Evolutionary conservation across 345 rosid genomes (phyloP), one percentile per base, ranked within the genome.

Genomic region (Bruguiera sexangula): DNA sequence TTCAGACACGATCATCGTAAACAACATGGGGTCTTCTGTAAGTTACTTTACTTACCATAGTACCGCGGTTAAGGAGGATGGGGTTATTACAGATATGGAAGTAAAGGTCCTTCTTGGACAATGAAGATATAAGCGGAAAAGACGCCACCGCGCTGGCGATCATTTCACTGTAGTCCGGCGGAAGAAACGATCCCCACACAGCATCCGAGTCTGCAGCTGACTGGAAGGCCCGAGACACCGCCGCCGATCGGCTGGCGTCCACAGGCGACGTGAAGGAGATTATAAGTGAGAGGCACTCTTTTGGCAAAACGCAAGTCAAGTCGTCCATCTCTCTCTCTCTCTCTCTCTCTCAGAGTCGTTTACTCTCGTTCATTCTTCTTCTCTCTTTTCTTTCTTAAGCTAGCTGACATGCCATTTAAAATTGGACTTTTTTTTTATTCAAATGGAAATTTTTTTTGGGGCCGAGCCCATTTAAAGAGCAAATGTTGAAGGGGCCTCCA

Each of bases 121-220:
- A 21, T 5, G n/a, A 2, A 13, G 51, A 11, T 1, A 43, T 2
- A 51, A 5, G 32, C 3, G 24, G 48, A 13, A 50, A 36, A 3
- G 66, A n/a, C 13, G 29, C 51, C 7, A 22, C 10, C 2, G 55
- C 3, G 8, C 22, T 31, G 61, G 69, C 54, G 3, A 66, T 32
- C 19, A 51, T n/a, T 30, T 53, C 60, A 43, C 0, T 10, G 16
- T 53, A 5, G 32, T 66, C 10, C 10, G 48, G 7, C 43, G 50
- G 60, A 48, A 69, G 65, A 21, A 60, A 60, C 30, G 20, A 4
- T 6, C 32, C 36, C 73, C 73, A 69, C 19, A 60, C 73, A 1
- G 55, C 65, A 60, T 69, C 72, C 8, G 72, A 60, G 24, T 69
- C 72, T 60, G 72, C 71, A 22, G 21, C 62, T 26, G 62, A 37